These are phyloP conservation scores for Candida xyloterini DNA, from an alignment of 805 yeast genomes.

Conservation along the genomic window DNA sequence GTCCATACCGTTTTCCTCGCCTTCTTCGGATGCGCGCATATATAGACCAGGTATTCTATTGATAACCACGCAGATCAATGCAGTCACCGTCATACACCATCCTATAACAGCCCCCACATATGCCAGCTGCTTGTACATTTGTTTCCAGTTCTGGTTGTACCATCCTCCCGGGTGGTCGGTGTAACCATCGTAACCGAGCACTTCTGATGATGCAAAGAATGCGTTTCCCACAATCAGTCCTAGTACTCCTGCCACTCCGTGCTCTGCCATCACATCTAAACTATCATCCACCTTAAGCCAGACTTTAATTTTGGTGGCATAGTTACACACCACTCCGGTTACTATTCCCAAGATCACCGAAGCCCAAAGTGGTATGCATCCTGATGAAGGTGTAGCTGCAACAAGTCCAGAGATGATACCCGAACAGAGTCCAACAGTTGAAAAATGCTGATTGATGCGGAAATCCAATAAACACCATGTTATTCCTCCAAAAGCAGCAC, in stretches of 20 bases:
- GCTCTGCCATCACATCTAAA: constrained; percentile 95
- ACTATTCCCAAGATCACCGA: constrained; percentile 80
- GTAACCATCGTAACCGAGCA: constrained; percentile 85
- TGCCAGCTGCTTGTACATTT: constrained; percentile 85
- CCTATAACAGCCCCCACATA: constrained; percentile 73
- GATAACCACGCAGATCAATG: constrained; percentile 67
- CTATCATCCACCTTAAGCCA: constrained; percentile 84
- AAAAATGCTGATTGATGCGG: constrained; percentile 86
- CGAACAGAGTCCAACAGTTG: constrained; percentile 92
- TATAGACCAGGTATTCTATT: constrained; percentile 79
- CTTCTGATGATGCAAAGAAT: constrained; percentile 80
- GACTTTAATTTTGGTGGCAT: constrained; percentile 83
- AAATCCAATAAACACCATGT: constrained; percentile 91
- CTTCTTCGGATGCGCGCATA: constrained; percentile 77
- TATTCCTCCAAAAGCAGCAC: constrained; percentile 88
- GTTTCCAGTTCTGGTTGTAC: constrained; percentile 87
- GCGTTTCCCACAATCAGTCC: constrained; percentile 83
- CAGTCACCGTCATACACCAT: constrained; percentile 73
- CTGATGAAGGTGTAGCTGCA: constrained; percentile 95
- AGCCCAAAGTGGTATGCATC: constrained; percentile 88
- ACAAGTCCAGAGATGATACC: constrained; percentile 95
- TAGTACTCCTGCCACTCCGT: constrained; percentile 92
- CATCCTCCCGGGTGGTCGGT: constrained; percentile 90
- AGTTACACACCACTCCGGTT: constrained; percentile 83
- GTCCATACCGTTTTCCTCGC: constrained; percentile 87